Evolutionary conservation across 148 eudicot genomes (phyloP), one percentile per base, ranked within the genome.

Genomic region (Nepenthes gracilis): DNA sequence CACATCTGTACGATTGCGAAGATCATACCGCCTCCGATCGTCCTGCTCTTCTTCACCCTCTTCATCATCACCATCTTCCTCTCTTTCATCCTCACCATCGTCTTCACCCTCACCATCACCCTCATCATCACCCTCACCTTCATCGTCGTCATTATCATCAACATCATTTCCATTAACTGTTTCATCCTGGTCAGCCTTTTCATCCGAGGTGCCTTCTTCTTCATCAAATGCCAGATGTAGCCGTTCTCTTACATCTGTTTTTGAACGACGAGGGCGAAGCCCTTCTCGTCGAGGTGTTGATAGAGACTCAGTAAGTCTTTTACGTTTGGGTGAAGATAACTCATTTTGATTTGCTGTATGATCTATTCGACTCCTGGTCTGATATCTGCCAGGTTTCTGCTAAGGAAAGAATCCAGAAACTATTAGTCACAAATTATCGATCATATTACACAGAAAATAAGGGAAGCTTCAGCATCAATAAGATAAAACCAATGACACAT

Each of bases 1-100:
- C 34, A 84, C 98, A 37, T 86, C 99, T 47, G 87, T 71, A 66
- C 97, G 95, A 58, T 89, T 86, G 4, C 99, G 88, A 47, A 93
- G 95, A 77, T 89, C 99, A 47, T 93, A 93, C 54, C 99, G 81
- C 69, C 92, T 77, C 57, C 89, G 81, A 49, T 95, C 99, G 63
- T 86, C 95, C 68, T 84, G 88, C 73, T 79, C 94, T 64, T 88
- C 97, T 62, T 83, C 96, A 57, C 85, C 96, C 60, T 74, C 96
- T 57, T 75, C 97, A 53, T 83, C 97, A 14, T 80, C 97, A 2
- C 61, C 81, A 33, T 73, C 95, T 51, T 75, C 82, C 13, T 84
- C 95, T 9, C 68, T 86, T 43, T 64, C 86, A 33, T 61, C 78
- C 3, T 70, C 93, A 2, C 64, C 86, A 45, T 72, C 87, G 15